phyloP scores from a whole-genome alignment of 441 rosid genomes.

The Populus tomentosa region DNA sequence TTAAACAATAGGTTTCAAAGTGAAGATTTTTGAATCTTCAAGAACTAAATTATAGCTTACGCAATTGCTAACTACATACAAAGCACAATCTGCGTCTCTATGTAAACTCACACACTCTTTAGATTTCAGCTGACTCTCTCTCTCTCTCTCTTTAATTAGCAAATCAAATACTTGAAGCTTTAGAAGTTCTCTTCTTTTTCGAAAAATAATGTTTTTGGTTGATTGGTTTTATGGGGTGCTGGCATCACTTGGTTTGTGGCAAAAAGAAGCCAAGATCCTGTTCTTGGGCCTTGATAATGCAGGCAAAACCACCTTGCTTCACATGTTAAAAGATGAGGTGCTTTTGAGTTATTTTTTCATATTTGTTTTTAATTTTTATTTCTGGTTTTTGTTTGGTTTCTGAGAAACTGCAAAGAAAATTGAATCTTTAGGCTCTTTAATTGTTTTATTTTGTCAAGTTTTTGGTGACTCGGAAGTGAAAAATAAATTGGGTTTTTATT shows the following conservation, averaged over 20 bases:
- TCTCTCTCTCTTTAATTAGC: background rate
- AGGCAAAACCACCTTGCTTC: slow-evolving; percentile 82
- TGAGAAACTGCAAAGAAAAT: background rate
- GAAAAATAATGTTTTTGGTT: slow-evolving; percentile 48
- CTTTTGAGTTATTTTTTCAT: background rate
- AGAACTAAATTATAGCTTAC: background rate
- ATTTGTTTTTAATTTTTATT: background rate
- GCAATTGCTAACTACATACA: background rate
- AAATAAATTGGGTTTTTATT: background rate
- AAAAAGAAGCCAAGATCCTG: slow-evolving; percentile 85
- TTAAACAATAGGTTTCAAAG: background rate
- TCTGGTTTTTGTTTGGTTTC: slow-evolving; percentile 1
- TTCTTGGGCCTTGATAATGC: slow-evolving; percentile 88
- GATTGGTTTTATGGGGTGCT: slow-evolving; percentile 84
- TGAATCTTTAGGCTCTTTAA: background rate
- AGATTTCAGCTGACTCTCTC: background rate
- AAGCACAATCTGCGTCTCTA: background rate
- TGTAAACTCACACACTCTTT: background rate
- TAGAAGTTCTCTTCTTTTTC: background rate
- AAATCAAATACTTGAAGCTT: background rate
- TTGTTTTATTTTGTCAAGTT: background rate
- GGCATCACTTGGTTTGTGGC: slow-evolving; percentile 73
- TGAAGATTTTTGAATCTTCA: background rate
- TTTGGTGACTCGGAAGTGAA: background rate
- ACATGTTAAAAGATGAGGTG: slow-evolving; percentile 81